phyloP scores from a whole-genome alignment of 2,329 filamentous ascomycete species.

The Ophiostoma sp. region DNA sequence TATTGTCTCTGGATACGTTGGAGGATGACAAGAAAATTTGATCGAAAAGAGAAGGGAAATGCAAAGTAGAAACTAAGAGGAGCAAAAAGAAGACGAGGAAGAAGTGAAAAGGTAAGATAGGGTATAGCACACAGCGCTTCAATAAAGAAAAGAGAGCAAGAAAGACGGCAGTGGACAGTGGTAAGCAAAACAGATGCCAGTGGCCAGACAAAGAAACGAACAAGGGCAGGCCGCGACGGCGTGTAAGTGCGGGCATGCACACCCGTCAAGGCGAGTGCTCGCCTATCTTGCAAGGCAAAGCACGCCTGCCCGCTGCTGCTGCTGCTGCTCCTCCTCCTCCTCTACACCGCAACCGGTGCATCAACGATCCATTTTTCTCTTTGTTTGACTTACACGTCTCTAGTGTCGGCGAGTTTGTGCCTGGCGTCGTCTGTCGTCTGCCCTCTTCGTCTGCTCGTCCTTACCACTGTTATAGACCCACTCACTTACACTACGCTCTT shows the following conservation, averaged over 20 bases:
- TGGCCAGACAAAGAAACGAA: not conserved
- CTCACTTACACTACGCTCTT: slow-evolving; percentile 2
- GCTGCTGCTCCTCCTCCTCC: not conserved
- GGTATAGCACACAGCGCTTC: not conserved
- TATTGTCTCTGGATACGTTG: not conserved
- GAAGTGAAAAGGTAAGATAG: not conserved
- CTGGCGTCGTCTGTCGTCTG: not conserved
- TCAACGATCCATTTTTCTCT: not conserved
- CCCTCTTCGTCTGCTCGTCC: not conserved
- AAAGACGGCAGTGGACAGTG: not conserved
- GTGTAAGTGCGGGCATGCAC: not conserved
- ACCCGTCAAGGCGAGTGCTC: not conserved
- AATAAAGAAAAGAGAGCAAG: not conserved
- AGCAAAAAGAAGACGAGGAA: not conserved
- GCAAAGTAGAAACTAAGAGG: not conserved
- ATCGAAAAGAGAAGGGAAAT: not conserved
- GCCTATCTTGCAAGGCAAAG: not conserved
- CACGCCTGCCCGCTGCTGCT: not conserved
- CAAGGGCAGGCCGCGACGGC: not conserved
- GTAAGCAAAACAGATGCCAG: not conserved
- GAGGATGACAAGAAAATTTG: not conserved
- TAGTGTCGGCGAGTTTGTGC: not conserved
- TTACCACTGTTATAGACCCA: not conserved
- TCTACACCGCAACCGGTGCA: not conserved
- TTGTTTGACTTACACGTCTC: slow-evolving; percentile 7